Evolutionary conservation across 2,329 filamentous ascomycete species (phyloP).

Genomic region (Daldinia sp.): DNA sequence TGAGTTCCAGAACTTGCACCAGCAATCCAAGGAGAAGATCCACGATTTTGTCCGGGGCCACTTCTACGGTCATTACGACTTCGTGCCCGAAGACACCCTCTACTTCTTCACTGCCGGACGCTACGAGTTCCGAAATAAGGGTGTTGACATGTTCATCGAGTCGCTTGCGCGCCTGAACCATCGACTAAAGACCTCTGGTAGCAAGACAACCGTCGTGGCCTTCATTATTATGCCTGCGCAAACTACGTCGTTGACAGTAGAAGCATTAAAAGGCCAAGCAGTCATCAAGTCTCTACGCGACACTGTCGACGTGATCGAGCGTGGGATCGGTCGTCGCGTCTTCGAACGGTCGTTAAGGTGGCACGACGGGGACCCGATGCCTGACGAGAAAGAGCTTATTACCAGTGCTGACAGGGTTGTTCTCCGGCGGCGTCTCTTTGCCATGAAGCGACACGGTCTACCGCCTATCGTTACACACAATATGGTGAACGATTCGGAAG

Average conservation of each 20-base stretch:
- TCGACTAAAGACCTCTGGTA: conserved; percentile 84
- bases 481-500: conserved; percentile 94
- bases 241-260: conserved; percentile 93
- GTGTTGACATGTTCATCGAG: conserved; percentile 99
- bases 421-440: conserved; percentile 89
- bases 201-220: conserved; percentile 93
- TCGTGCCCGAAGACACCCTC: conserved; percentile 94
- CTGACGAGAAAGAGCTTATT: conserved; percentile 96
- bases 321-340: conserved; percentile 90
- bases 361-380: conserved; percentile 93
- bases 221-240: conserved; percentile 99
- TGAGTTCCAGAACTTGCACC: conserved; percentile 98
- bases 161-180: conserved; percentile 95
- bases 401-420: conserved; percentile 92
- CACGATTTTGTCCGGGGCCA: conserved; percentile 98
- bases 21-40: conserved; percentile 97
- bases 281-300: conserved; percentile 97
- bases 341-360: conserved; percentile 95
- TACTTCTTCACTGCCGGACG: conserved; percentile 98
- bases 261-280: conserved; percentile 95
- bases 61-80: conserved; percentile 98
- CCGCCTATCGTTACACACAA: conserved; percentile 99
- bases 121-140: conserved; percentile 98
- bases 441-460: conserved; percentile 91
- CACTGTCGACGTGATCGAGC: conserved; percentile 91